Evolutionary conservation across 139 green algal species (phyloP), one percentile per base, ranked within the genome.

Genomic region (Dunaliella sp.): DNA sequence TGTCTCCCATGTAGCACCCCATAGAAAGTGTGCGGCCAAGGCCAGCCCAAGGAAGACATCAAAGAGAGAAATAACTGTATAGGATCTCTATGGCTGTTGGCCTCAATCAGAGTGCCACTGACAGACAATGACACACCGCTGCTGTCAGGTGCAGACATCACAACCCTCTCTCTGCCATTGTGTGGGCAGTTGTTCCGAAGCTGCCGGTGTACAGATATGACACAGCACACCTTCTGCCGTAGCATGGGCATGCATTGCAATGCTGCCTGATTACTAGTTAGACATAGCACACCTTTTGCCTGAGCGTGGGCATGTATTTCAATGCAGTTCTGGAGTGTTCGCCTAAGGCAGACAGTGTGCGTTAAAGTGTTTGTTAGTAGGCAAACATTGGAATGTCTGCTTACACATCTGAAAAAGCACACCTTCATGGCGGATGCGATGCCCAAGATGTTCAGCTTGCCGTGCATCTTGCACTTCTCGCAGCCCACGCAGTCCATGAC

Each of bases 401-500:
- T 80, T 96, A 90, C 1, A 93, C 86, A n/a, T 86, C 85, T 22
- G 92, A 93, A 82, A 99, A 98, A 21, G 98, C 88, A 31, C n/a
- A 99, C 93, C 89, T 99, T 99, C 34, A 99, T 89, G 0, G 96
- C 95, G 0, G 97, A 98, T 22, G 94, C 97, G 30, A 99, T 92
- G 33, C 97, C 93, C 94, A 90, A 77, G 31, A 88, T 48, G 24
- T 87, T 95, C 83, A 99, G 93, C 93, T 99, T 99, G 83, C 96
- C 97, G 94, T 96, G 98, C 76, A 99, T 92, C 91, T 97, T 98
- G 94, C 97, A 99, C 86, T 98, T 98, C 86, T 99, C 95, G 86
- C 97, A 99, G 25, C 96, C 95, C 57, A 99, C 95, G 87, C 97
- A 99, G 92, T 99, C 96, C 96, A 99, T 99, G 65, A 98, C 91